A percentile compares a stretch with the other conserved stretches of the same genome.
phyloP scores from a whole-genome alignment of 257 asterid genomes.

The Striga asiatica region DNA sequence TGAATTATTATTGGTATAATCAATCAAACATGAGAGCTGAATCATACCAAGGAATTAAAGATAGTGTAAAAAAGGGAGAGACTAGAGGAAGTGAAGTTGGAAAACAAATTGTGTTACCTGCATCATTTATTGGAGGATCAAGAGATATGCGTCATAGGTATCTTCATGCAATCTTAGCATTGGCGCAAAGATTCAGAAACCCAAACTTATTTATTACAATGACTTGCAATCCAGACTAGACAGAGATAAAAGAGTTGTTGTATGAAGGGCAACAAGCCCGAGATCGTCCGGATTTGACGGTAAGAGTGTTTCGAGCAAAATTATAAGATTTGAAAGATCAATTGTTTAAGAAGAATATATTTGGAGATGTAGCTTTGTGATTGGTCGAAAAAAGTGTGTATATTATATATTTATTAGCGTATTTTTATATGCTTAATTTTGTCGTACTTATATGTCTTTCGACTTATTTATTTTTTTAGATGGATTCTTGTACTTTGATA shows the following conservation, averaged over 20 bases:
- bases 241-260: neutral
- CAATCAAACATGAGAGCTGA: neutral
- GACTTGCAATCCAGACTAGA: neutral
- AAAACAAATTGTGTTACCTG: neutral
- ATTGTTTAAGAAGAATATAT: neutral
- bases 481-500: too few relatives aligned
- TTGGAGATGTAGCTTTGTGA: slow-evolving; percentile 8
- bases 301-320: neutral
- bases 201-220: neutral
- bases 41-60: neutral
- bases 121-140: neutral
- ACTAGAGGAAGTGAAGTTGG: neutral
- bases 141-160: neutral
- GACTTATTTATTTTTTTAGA: too few relatives aligned
- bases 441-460: too few relatives aligned
- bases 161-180: neutral
- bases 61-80: neutral
- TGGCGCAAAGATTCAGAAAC: neutral
- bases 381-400: too few relatives aligned
- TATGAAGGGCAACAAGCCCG: neutral
- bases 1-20: neutral
- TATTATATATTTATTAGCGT: too few relatives aligned
- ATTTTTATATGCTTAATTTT: too few relatives aligned
- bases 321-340: neutral
- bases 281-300: neutral